Conservation (phyloP, 495 filamentous ascomycete species). For the Trichocladium antarcticum region DNA sequence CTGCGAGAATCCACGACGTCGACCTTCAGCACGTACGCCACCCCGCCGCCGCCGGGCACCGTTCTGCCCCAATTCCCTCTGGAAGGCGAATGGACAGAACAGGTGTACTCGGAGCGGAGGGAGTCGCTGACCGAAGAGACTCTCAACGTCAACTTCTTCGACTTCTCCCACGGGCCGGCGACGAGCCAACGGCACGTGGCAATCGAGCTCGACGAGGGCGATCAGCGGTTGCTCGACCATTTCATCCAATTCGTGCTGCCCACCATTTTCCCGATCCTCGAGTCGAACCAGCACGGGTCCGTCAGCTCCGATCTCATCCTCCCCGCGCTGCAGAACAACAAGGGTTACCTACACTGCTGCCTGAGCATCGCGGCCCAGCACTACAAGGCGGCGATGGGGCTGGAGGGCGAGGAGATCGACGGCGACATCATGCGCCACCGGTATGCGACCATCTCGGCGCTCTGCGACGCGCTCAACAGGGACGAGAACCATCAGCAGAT, state of each 20-base stretch:
- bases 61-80: constrained; percentile 52
- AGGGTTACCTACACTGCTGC: constrained; percentile 89
- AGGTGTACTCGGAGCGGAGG: constrained; percentile 56
- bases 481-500: constrained; percentile 80
- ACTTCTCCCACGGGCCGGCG: constrained; percentile 53
- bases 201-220: constrained; percentile 80
- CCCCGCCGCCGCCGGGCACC: constrained; percentile 55
- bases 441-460: constrained; percentile 72
- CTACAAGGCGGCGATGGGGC: constrained; percentile 62
- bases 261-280: constrained; percentile 81
- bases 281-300: constrained; percentile 73
- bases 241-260: constrained; percentile 82
- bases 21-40: constrained; percentile 75
- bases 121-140: constrained; percentile 55
- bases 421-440: constrained; percentile 90
- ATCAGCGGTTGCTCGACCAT: constrained; percentile 78
- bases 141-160: constrained; percentile 63
- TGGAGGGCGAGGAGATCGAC: constrained; percentile 64
- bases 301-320: constrained; percentile 71
- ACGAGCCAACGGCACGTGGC: constrained; percentile 49
- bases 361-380: constrained; percentile 93
- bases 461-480: constrained; percentile 70
- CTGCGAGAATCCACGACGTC: constrained; percentile 73
- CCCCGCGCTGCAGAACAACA: constrained; percentile 76
- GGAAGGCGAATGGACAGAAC: constrained; percentile 64